phyloP scores from a whole-genome alignment of 2,329 filamentous ascomycete genomes.

The Periconia digitata region DNA sequence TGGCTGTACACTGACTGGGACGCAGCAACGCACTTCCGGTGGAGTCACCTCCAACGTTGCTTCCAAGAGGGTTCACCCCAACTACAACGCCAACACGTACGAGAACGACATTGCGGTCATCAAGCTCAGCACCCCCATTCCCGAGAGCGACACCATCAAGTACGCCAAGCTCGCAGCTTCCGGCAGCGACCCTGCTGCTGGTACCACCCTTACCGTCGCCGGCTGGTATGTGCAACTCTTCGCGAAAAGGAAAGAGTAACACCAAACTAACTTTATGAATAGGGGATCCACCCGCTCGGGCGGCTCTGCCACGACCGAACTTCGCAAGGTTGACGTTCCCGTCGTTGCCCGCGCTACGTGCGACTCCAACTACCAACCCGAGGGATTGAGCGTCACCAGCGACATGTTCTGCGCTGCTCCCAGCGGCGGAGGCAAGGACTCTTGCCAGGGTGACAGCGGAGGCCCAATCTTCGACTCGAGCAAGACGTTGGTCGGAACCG shows the following conservation, averaged over 20 bases:
- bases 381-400: slow-evolving; percentile 16
- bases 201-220: slow-evolving; percentile 21
- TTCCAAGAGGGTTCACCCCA: slow-evolving; percentile 21
- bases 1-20: background rate
- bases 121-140: slow-evolving; percentile 17
- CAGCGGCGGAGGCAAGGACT: slow-evolving; percentile 31
- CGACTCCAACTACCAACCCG: slow-evolving; percentile 19
- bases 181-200: slow-evolving; percentile 24
- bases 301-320: slow-evolving; percentile 13
- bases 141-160: slow-evolving; percentile 24
- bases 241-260: background rate
- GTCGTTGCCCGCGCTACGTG: slow-evolving; percentile 28
- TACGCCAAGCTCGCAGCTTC: slow-evolving; percentile 25
- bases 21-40: slow-evolving; percentile 7
- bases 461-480: slow-evolving; percentile 25
- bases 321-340: slow-evolving; percentile 32
- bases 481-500: slow-evolving; percentile 17
- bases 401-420: slow-evolving; percentile 32
- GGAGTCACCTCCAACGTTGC: slow-evolving; percentile 22
- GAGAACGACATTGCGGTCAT: slow-evolving; percentile 25
- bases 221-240: slow-evolving; percentile 21
- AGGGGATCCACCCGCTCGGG: slow-evolving; percentile 20
- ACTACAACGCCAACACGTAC: slow-evolving; percentile 14
- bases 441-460: slow-evolving; percentile 36
- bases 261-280: background rate